Base-by-base conservation (phyloP, 2,329 filamentous ascomycete genomes). In the Stagonosporopsis vannaccii region DNA sequence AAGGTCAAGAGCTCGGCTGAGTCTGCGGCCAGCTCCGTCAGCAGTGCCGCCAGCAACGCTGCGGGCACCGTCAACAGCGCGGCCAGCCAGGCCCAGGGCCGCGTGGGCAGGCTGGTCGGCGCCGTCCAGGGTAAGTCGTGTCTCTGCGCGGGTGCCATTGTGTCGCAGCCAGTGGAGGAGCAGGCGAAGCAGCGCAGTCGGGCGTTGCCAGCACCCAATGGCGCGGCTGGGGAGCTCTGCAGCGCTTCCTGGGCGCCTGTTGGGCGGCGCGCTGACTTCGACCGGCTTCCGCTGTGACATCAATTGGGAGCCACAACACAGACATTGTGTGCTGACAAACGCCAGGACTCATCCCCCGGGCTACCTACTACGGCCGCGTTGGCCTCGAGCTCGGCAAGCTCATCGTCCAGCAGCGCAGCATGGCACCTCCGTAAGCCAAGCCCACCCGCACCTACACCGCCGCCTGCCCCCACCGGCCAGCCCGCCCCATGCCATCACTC, bases 321-420 rank as follows among this genome's bases (percentile, higher is more conserved):
- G n/a, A 8, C 17, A 54, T 43, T 35, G 40, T n/a, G 32, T 42
- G 30, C 66, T 73, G 56, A 71, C 22, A 17, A 26, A 30, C 30
- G 66, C 56, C 75, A 97, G 94, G 88, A 78, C 85, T 95, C 82
- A 86, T 93, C 68, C 95, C 95, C 68, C 88, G 88, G 61, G 89
- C 92, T 63, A 76, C 96, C 76, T 97, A 97, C 87, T 99, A 98
- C 84, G 88, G 89, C 73, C 90, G 88, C 78, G 94, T 98, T 75
- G 90, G 85, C 70, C 81, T 93, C 64, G 95, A 99, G 84, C 84
- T 98, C 59, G 85, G 85, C 76, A 96, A 91, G 85, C 85, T 97
- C 67, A 87, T 98, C 67, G 92, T 92, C 83, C 86, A 87, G 71
- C 88, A 87, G 78, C 92, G 94, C 80, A 91, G 90, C 82, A 97